Percentiles rank a stretch among this genome's conserved stretches.
phyloP scores from a whole-genome alignment of 2,329 filamentous ascomycete species.

The Thelonectria rubi region DNA sequence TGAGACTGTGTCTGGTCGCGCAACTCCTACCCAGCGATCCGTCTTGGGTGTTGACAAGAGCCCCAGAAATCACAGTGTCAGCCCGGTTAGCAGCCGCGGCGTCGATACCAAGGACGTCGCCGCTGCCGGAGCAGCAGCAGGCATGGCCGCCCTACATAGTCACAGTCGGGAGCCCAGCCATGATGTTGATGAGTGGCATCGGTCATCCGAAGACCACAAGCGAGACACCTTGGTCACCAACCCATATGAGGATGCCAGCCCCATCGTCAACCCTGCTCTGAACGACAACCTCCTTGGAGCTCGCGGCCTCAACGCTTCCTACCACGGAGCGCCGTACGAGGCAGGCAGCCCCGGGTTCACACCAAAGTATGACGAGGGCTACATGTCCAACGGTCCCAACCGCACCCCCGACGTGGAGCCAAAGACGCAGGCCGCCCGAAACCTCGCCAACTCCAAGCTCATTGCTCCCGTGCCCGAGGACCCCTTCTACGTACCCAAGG shows the following conservation, averaged over 20 bases:
- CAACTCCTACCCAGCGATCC: conserved; percentile 56
- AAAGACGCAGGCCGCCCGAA: conserved; percentile 63
- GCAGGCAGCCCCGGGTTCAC: conserved; percentile 66
- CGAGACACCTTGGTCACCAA: conserved; percentile 73
- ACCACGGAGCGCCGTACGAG: conserved; percentile 56
- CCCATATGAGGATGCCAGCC: conserved; percentile 72
- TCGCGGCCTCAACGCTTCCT: conserved; percentile 50
- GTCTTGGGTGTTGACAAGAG: conserved; percentile 42
- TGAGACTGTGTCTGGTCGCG: conserved; percentile 62
- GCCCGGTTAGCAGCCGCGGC: conserved; percentile 42
- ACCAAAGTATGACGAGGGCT: conserved; percentile 83
- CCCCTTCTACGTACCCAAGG: conserved; percentile 69
- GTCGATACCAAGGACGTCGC: conserved; percentile 53
- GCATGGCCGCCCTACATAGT: conserved; percentile 48
- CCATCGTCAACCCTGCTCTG: conserved; percentile 64
- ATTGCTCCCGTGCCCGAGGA: conserved; percentile 63
- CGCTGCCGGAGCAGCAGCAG: conserved; percentile 62
- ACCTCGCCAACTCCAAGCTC: conserved; percentile 61
- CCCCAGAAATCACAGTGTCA: conserved; percentile 47
- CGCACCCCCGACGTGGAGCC: conserved; percentile 62
- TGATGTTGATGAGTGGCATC: conserved; percentile 71
- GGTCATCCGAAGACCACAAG: conserved; percentile 70
- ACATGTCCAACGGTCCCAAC: conserved; percentile 78
- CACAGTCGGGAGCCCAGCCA: conserved; percentile 65
- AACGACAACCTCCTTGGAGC: conserved; percentile 59